Evolutionary conservation across 2,329 filamentous ascomycete species (phyloP), one percentile per base, ranked within the genome.

Genomic region (Diaporthe caulivora): DNA sequence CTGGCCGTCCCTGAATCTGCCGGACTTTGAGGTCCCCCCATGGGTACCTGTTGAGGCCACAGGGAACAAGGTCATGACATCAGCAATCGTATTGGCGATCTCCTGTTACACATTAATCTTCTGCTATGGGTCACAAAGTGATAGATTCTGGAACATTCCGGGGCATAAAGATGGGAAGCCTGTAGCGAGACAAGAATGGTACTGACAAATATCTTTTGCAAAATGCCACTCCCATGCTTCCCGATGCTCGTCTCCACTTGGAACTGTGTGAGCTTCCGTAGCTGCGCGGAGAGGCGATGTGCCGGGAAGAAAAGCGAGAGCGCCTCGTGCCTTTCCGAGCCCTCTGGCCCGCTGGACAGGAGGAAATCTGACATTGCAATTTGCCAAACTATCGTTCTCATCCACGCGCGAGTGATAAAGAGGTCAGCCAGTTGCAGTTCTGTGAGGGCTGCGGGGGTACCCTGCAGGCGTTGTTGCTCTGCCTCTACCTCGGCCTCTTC

Each of bases 61-160:
- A 9, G 84, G 82, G 0, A 87, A 86, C 18, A 90, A 81, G 57
- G 88, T 86, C 29, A 90, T 83, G 2, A 91, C 89, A 75, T 91
- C 89, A 11, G 88, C 88, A 58, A 91, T 88, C 2, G 88, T 90
- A 77, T 88, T 89, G 0, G 88, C 87, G 74, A 91, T 89, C 77
- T 91, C 89, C 34, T 34, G 34, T 5, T 34, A 34, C 34, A 34
- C 34, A 9, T 34, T 34, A 34, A 9, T 34, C 34, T 5, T 9
- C 34, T 34, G 34, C 34, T 34, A 34, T 9, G 34, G 34, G 9
- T 34, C 34, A 5, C 34, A 34, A 34, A 9, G 34, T 9, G 34
- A 34, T 34, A 9, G 9, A 34, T 5, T 34, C 34, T 34, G 9
- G 34, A 34, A 34, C 9, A 34, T 34, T 9, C 34, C 34, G 9